Conservation (phyloP, 768 basidiomycete genomes). For the Chalciporus sphaerocephalus region DNA sequence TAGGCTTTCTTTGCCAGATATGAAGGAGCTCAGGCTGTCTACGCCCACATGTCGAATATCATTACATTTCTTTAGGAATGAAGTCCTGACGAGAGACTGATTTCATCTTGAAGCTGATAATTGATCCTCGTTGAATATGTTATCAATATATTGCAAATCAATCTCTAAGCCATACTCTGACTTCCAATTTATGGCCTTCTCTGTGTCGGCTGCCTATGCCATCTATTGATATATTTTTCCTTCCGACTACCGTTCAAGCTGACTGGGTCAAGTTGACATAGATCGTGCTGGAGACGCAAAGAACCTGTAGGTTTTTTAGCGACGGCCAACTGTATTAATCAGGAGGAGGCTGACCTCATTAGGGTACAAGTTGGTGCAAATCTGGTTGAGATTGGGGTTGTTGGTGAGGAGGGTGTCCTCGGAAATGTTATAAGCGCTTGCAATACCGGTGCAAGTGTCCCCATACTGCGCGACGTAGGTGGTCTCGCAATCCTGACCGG, state of each 20-base stretch:
- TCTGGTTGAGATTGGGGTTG: slow-evolving; percentile 58
- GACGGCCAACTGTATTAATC: not conserved
- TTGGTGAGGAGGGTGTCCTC: slow-evolving; percentile 48
- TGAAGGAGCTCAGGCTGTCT: no score
- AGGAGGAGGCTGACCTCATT: slow-evolving; percentile 44
- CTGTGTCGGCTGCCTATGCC: no score
- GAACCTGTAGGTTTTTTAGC: slow-evolving; percentile 17
- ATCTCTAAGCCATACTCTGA: not conserved
- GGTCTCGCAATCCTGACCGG: slow-evolving; percentile 53
- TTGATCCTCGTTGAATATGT: no score
- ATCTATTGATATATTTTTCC: no score
- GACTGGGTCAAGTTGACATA: slow-evolving; percentile 20
- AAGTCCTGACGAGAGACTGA: no score
- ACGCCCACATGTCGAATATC: no score
- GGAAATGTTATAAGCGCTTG: slow-evolving; percentile 38
- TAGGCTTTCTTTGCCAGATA: no score
- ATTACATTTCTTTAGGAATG: no score
- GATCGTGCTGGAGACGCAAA: slow-evolving; percentile 23
- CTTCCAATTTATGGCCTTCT: no score
- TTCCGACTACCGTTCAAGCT: slow-evolving; percentile 9
- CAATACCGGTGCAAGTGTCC: slow-evolving; percentile 50
- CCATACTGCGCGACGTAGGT: slow-evolving; percentile 43
- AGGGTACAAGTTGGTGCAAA: slow-evolving; percentile 53
- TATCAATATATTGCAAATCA: no score
- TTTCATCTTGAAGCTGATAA: no score